Percentiles rank a stretch among this genome's conserved stretches.
Evolutionary conservation across 2,329 filamentous ascomycete genomes (phyloP).

Genomic region (Botrytis deweyae): DNA sequence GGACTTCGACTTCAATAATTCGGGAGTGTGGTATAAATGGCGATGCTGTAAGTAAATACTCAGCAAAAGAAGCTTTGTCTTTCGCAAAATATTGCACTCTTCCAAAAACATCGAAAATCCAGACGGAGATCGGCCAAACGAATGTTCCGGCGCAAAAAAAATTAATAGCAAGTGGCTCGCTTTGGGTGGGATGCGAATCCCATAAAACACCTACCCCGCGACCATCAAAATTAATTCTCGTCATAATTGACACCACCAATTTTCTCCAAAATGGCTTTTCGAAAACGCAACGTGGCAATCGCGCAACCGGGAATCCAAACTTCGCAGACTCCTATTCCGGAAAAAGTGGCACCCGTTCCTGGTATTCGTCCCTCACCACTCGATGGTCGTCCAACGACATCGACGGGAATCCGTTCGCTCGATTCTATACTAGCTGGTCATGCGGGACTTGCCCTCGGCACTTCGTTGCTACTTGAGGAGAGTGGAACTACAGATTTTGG

Average conservation of each 20-base stretch:
- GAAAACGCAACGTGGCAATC: slow-evolving; percentile 64
- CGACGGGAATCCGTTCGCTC: slow-evolving; percentile 83
- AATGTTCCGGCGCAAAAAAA: slow-evolving; percentile 16
- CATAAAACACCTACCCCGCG: slow-evolving; percentile 9
- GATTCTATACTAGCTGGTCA: slow-evolving; percentile 86
- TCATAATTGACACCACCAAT: slow-evolving; percentile 5
- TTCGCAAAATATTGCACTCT: slow-evolving; percentile 14
- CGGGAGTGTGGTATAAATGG: slow-evolving; percentile 13
- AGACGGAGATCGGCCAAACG: slow-evolving; percentile 3
- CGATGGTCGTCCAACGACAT: slow-evolving; percentile 84
- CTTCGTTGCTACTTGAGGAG: slow-evolving; percentile 78
- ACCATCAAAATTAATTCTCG: background rate
- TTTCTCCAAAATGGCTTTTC: slow-evolving; percentile 57
- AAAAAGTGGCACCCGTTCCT: slow-evolving; percentile 39
- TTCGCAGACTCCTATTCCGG: background rate
- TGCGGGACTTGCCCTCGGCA: slow-evolving; percentile 78
- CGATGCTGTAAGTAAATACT: background rate
- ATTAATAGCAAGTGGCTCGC: background rate
- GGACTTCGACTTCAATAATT: background rate
- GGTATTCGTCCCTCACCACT: slow-evolving; percentile 81
- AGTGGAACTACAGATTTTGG: slow-evolving; percentile 93
- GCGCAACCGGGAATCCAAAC: slow-evolving; percentile 29
- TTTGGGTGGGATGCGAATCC: background rate
- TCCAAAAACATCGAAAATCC: slow-evolving; percentile 15
- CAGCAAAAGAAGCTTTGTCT: slow-evolving; percentile 10